Base-by-base conservation (phyloP, 345 rosid species). In the Linum usitatissimum region DNA sequence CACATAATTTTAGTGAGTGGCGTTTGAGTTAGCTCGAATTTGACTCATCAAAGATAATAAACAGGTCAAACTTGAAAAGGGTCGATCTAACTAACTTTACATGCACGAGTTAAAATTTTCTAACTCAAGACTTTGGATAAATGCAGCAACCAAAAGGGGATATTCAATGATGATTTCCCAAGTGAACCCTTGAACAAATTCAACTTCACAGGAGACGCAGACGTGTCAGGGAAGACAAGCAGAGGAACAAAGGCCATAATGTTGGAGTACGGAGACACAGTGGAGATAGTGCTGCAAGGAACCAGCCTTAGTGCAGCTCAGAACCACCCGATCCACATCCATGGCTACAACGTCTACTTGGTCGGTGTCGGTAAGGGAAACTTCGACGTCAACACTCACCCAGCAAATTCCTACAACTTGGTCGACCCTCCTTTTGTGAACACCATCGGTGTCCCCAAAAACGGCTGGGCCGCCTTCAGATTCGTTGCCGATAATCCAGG, bases 291-390 rank as follows among this genome's bases (percentile, higher is more conserved):
- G 9, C 66, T 60, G 20, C 84, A 80, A 66, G 79, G 80, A 45
- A 80, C 84, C 4, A 75, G 75, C 49, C 23, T 78, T 0, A 53
- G 66, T 0, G 65, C 70, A 1, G 64, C 72, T 1, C 65, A 45
- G 23, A 70, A 70, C 59, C 84, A 80, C 64, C 84, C 84, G 0
- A 70, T 80, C 71, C 84, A 80, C 68, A 30, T 77, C 0, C 84
- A 80, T 34, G 84, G 81, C 1, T 70, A 36, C 45, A 77, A 75
- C 70, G 77, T 80, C 73, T 80, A 72, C 62, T 55, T 80, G 61
- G 81, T 80, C 10, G 84, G 84, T 3, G 59, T 30, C 7, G 80
- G 75, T 1, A 3, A 15, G 1, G 84, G 81, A 36, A 77, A 77
- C 49, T 80, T 74, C 63, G 59, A 80, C 67, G 48, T 63, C 2